phyloP scores from a whole-genome alignment of 108 stramenopile species.

The Pseudonitzschia multiseries region DNA sequence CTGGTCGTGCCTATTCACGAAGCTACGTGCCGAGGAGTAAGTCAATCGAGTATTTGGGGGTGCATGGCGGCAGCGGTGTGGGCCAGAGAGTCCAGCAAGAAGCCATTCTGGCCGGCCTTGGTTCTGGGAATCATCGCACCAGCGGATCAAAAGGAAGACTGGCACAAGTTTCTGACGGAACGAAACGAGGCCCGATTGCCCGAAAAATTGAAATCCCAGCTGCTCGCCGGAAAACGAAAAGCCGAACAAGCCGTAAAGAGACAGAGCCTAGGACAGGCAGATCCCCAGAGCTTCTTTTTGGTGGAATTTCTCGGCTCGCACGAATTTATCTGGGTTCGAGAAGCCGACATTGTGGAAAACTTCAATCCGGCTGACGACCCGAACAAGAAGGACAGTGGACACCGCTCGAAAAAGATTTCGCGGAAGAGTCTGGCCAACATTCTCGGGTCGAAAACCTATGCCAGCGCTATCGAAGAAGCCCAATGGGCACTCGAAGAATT shows the following conservation, averaged over 20 bases:
- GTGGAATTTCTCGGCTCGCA: slow-evolving; percentile 89
- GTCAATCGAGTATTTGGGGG: slow-evolving; percentile 88
- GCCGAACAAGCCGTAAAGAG: slow-evolving; percentile 66
- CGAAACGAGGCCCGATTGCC: slow-evolving; percentile 81
- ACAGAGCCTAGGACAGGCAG: slow-evolving; percentile 39
- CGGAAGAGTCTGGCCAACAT: slow-evolving; percentile 40
- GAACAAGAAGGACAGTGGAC: slow-evolving; percentile 41
- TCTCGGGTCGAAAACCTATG: slow-evolving; percentile 60
- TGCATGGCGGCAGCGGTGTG: slow-evolving; percentile 89
- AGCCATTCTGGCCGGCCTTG: slow-evolving; percentile 89
- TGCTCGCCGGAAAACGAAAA: slow-evolving; percentile 67
- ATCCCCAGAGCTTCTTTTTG: slow-evolving; percentile 79
- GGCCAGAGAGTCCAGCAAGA: slow-evolving; percentile 87
- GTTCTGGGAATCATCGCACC: slow-evolving; percentile 87
- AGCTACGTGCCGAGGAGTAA: slow-evolving; percentile 75
- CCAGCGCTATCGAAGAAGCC: slow-evolving; percentile 76
- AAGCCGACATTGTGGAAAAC: slow-evolving; percentile 80
- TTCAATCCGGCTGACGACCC: slow-evolving; percentile 81
- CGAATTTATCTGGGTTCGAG: slow-evolving; percentile 87
- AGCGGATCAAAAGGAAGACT: slow-evolving; percentile 78
- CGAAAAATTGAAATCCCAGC: slow-evolving; percentile 69
- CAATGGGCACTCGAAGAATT: slow-evolving; percentile 74
- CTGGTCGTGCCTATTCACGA: slow-evolving; percentile 75
- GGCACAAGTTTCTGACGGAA: slow-evolving; percentile 75
- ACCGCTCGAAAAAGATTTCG: slow-evolving; percentile 56